Evolutionary conservation across 352 stramenopile genomes (phyloP).

Genomic region (Proteromonas lacertae): DNA sequence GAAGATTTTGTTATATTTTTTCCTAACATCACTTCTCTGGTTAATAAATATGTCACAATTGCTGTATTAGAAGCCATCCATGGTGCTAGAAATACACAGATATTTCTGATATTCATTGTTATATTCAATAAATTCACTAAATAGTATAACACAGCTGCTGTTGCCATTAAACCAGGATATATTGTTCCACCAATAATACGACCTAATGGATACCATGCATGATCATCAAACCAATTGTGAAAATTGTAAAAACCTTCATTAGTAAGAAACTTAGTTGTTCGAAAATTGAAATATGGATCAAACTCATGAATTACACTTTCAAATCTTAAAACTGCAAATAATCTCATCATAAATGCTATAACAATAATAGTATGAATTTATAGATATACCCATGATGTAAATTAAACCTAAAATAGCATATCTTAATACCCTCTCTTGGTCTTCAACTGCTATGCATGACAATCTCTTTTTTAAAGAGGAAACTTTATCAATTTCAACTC

Average conservation of each 20-base stretch:
- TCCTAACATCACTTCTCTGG: background rate
- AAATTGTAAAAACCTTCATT: slow-evolving; percentile 59
- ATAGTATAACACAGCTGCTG: slow-evolving; percentile 16
- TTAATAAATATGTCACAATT: background rate
- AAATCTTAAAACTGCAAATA: slow-evolving; percentile 22
- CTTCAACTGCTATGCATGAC: too few species aligned
- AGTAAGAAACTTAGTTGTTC: slow-evolving; percentile 66
- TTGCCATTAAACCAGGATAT: slow-evolving; percentile 29
- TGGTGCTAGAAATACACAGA: slow-evolving; percentile 24
- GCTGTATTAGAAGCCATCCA: slow-evolving; percentile 18
- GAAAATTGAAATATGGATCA: slow-evolving; percentile 76
- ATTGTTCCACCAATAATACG: slow-evolving; percentile 32
- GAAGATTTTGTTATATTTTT: too few species aligned
- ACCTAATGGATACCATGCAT: slow-evolving; percentile 9
- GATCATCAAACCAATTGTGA: slow-evolving; percentile 77
- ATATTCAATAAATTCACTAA: too few species aligned
- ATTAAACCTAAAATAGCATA: too few species aligned
- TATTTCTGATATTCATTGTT: slow-evolving; percentile 10
- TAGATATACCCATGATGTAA: too few species aligned
- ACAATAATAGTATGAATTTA: too few species aligned
- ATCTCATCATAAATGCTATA: slow-evolving; percentile 22
- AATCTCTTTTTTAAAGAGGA: too few species aligned
- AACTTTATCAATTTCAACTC: too few species aligned
- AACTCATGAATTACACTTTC: slow-evolving; percentile 17
- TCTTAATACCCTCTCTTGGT: too few species aligned